phyloP scores from a whole-genome alignment of 305 asterid genomes.

The Fraxinus greggii region DNA sequence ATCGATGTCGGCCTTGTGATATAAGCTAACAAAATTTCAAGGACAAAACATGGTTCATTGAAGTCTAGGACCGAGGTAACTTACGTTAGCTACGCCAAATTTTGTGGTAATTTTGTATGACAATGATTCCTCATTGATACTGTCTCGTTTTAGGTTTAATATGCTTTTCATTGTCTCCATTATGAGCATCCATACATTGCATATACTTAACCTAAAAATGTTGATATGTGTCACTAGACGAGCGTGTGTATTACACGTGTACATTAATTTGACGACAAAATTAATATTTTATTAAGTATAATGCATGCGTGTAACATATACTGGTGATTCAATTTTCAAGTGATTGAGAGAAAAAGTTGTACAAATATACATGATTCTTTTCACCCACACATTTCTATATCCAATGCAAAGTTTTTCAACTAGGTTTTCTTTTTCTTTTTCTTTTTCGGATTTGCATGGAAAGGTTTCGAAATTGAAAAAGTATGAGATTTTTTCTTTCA shows the following conservation, averaged over 20 bases:
- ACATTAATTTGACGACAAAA: neutral
- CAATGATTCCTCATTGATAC: conserved; percentile 8
- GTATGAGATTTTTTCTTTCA: neutral
- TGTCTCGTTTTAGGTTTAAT: neutral
- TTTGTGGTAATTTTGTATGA: conserved; percentile 8
- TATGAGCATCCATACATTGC: neutral
- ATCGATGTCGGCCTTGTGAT: neutral
- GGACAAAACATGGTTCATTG: neutral
- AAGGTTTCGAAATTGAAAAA: neutral
- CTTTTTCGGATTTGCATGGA: neutral
- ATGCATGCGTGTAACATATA: neutral
- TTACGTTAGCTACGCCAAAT: conserved; percentile 1
- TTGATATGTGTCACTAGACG: neutral
- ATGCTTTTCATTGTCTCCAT: conserved; percentile 15
- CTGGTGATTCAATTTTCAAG: neutral
- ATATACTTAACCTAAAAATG: neutral
- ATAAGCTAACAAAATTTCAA: neutral
- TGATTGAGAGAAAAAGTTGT: neutral
- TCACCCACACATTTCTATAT: neutral
- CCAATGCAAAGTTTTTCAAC: neutral
- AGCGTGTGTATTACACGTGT: neutral
- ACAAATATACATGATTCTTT: neutral
- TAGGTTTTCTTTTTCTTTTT: too few relatives aligned
- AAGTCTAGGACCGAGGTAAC: conserved; percentile 11
- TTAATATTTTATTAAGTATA: neutral